These are phyloP conservation scores for Venturia nashicola DNA, from an alignment of 2,329 filamentous ascomycete genomes.

Conservation along the genomic window DNA sequence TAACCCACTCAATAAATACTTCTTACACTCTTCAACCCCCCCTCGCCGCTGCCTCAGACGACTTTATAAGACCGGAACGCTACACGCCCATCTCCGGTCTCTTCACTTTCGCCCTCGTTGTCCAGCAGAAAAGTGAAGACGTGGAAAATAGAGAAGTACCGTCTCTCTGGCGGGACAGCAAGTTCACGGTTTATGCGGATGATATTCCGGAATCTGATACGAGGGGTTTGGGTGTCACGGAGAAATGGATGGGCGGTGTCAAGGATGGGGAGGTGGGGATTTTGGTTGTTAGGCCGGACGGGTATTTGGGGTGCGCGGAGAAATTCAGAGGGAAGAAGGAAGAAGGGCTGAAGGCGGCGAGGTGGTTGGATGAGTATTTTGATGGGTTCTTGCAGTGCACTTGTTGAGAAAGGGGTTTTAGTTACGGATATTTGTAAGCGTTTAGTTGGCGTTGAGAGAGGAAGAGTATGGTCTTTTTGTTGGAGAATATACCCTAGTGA, in stretches of 20 bases:
- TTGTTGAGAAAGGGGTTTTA: not conserved
- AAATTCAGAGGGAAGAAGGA: slow-evolving; percentile 13
- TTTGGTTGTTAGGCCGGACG: slow-evolving; percentile 59
- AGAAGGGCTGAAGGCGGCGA: slow-evolving; percentile 22
- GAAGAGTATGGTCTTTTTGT: not conserved
- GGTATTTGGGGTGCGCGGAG: slow-evolving; percentile 55
- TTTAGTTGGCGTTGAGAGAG: not conserved
- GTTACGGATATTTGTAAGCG: not conserved
- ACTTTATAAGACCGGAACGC: slow-evolving; percentile 53
- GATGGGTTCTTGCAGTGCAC: slow-evolving; percentile 15
- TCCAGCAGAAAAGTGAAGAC: not conserved
- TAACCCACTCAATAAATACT: slow-evolving; percentile 45
- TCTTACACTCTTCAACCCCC: slow-evolving; percentile 52
- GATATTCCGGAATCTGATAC: slow-evolving; percentile 46
- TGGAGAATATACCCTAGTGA: not conserved
- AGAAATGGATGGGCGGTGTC: slow-evolving; percentile 57
- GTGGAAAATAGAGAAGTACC: slow-evolving; percentile 57
- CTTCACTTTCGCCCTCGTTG: slow-evolving; percentile 49
- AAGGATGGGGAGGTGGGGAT: slow-evolving; percentile 47
- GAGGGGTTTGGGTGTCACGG: slow-evolving; percentile 24
- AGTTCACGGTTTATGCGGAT: slow-evolving; percentile 64
- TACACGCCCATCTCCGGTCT: slow-evolving; percentile 57
- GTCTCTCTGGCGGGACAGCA: slow-evolving; percentile 46
- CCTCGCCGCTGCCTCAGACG: slow-evolving; percentile 46
- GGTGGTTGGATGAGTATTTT: slow-evolving; percentile 41